Base-by-base conservation (phyloP, 306 rosid genomes). In the Gynostemma pentaphyllum region DNA sequence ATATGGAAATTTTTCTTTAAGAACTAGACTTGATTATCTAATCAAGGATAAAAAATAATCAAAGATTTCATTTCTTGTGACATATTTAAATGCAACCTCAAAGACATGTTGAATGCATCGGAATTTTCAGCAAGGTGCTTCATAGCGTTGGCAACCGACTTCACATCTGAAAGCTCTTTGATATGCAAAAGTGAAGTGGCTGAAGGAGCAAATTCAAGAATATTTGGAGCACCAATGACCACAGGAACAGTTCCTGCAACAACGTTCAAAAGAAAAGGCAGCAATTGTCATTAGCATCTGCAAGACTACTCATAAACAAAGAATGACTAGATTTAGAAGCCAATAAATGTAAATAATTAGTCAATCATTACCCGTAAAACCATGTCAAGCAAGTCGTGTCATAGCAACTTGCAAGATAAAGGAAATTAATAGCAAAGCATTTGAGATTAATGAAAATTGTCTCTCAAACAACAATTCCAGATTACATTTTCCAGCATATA, bases 151-250 rank as follows among this genome's bases (percentile, higher is more conserved):
- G 97, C 90, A 60, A 88, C 80, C 0, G 89, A 72, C 68, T 81
- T 83, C 30, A 44, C 90, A 76, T 92, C 97, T 22, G 70, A 57
- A 45, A 86, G 36, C 67, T 86, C 83, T 76, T 67, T 84, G 48
- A 92, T 92, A 76, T 80, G 87, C 78, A 92, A 81, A 69, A 92
- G 0, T 23, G 99, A 82, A 76, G 83, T 77, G 39, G 80, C 79
- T 63, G 76, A 74, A 69, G 99, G 99, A 55, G 95, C 83, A 59
- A 79, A 92, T 22, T 92, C 99, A 77, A 79, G 80, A 81, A 88
- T 88, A 68, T 92, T 92, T 55, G 99, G 94, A 75, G 99, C 83
- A 46, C 99, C 99, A 69, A 92, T 76, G 61, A 88, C 95, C 75
- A 92, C 95, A 22, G 99, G 96, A 50, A 92, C 62, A 42, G 95